Conservation (phyloP, 1,284 basidiomycete genomes). For the Hypsizygus ulmarius region DNA sequence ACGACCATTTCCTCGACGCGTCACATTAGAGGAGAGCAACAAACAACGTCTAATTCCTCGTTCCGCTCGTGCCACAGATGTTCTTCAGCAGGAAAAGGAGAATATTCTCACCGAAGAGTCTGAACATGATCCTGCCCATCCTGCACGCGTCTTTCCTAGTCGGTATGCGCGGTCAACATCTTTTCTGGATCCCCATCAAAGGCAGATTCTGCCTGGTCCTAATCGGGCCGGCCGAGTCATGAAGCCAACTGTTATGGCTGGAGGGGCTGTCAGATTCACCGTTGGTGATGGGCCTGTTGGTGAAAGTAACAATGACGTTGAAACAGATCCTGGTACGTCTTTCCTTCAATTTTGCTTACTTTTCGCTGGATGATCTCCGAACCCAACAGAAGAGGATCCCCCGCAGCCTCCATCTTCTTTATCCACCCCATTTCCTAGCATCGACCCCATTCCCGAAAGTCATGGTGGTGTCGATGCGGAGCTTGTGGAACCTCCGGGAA, state of each 20-base stretch:
- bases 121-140: constrained; percentile 26
- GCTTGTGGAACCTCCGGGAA: constrained; percentile 24
- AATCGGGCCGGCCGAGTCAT: constrained; percentile 35
- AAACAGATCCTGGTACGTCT: constrained; percentile 24
- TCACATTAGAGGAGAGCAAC: constrained; percentile 34
- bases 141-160: constrained; percentile 18
- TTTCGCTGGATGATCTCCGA: not conserved
- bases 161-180: constrained; percentile 23
- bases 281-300: constrained; percentile 22
- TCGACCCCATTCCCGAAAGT: constrained; percentile 10
- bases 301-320: constrained; percentile 6
- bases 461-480: constrained; percentile 13
- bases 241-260: constrained; percentile 27
- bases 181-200: constrained; percentile 28
- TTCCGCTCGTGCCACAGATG: constrained; percentile 15
- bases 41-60: constrained; percentile 16
- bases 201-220: constrained; percentile 31
- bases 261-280: constrained; percentile 17
- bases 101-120: constrained; percentile 36
- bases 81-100: constrained; percentile 45
- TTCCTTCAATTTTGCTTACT: not conserved
- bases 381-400: constrained; percentile 28
- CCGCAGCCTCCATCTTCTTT: constrained; percentile 12
- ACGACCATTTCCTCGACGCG: constrained; percentile 34
- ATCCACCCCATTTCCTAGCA: constrained; percentile 21